Percentiles rank a stretch among this genome's conserved stretches.
Evolutionary conservation across 495 filamentous ascomycete species (phyloP).

Genomic region (Aspergillus ostianus): DNA sequence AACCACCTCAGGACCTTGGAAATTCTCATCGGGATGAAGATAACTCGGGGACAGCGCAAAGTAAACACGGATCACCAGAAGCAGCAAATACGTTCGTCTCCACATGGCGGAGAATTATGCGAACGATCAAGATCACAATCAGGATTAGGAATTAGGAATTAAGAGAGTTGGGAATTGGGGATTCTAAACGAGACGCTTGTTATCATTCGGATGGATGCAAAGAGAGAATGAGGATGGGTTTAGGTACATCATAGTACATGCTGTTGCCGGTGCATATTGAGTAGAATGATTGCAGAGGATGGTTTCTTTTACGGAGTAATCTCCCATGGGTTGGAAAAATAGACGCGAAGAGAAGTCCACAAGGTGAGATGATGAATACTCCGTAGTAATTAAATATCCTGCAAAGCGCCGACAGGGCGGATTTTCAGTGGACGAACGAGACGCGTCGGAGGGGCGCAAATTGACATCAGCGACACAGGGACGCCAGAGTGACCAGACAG

Average conservation of each 20-base stretch:
- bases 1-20: conserved; percentile 95
- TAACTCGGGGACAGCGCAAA: conserved; percentile 94
- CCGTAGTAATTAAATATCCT: no score
- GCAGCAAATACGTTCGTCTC: conserved; percentile 82
- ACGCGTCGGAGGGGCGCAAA: neutral
- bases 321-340: neutral
- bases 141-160: neutral
- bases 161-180: neutral
- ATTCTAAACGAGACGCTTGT: neutral
- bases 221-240: conserved; percentile 1
- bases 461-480: neutral
- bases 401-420: neutral
- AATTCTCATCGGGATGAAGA: conserved; percentile 97
- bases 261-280: conserved; percentile 3
- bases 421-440: neutral
- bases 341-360: neutral
- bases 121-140: conserved; percentile 4
- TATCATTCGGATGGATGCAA: neutral
- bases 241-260: conserved; percentile 3
- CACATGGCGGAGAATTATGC: conserved; percentile 60
- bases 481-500: no score
- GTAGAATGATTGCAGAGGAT: neutral
- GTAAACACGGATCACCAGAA: conserved; percentile 85
- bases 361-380: neutral
- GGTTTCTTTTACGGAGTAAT: no score